A percentile compares a stretch with the other conserved stretches of the same genome.
phyloP scores from a whole-genome alignment of 1,139 yeast genomes.

The Nadsonia commutata region DNA sequence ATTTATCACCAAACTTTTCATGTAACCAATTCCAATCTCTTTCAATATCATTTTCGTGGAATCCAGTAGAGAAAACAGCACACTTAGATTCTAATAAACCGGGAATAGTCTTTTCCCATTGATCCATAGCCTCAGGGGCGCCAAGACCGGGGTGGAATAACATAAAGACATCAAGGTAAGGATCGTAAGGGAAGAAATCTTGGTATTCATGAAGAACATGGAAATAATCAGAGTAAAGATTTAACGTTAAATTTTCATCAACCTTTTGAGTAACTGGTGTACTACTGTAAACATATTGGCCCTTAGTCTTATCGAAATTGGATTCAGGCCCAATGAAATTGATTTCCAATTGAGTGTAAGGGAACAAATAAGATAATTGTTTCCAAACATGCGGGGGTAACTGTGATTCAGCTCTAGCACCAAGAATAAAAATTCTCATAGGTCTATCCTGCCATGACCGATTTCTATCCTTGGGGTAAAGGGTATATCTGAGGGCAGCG shows the following conservation, averaged over 20 bases:
- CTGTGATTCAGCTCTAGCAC: slow-evolving; percentile 88
- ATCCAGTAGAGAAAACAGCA: slow-evolving; percentile 81
- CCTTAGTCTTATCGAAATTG: slow-evolving; percentile 51
- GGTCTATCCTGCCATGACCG: slow-evolving; percentile 65
- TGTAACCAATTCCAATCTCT: slow-evolving; percentile 63
- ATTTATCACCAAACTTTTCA: slow-evolving; percentile 51
- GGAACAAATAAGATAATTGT: slow-evolving; percentile 77
- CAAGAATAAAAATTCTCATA: slow-evolving; percentile 73
- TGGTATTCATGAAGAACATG: slow-evolving; percentile 81
- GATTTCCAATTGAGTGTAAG: slow-evolving; percentile 66
- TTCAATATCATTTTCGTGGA: slow-evolving; percentile 55
- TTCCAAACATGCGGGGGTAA: slow-evolving; percentile 94
- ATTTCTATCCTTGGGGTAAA: slow-evolving; percentile 56
- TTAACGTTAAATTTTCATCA: slow-evolving; percentile 60
- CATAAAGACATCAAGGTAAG: slow-evolving; percentile 84
- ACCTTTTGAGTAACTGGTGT: slow-evolving; percentile 58
- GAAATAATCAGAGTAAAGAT: slow-evolving; percentile 82
- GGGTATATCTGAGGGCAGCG: slow-evolving; percentile 79
- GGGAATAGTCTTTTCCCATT: slow-evolving; percentile 73
- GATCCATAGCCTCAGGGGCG: slow-evolving; percentile 62
- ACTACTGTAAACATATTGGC: slow-evolving; percentile 35
- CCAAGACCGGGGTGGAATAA: slow-evolving; percentile 92
- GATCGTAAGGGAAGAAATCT: slow-evolving; percentile 95
- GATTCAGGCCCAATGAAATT: slow-evolving; percentile 94
- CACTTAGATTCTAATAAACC: slow-evolving; percentile 88